Conservation (phyloP, 441 rosid genomes). For the Adansonia gregorii region DNA sequence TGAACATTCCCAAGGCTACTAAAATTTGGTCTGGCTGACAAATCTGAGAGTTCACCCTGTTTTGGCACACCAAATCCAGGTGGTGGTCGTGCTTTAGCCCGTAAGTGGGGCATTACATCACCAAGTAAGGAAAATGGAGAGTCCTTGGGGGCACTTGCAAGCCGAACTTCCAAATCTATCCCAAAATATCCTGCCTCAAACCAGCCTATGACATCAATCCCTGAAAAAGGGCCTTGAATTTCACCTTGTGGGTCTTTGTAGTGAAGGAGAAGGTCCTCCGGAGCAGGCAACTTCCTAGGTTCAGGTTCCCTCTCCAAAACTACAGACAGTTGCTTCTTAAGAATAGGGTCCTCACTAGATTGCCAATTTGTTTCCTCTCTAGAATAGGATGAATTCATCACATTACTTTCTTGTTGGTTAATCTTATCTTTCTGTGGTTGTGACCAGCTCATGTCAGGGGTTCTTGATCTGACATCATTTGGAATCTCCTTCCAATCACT, state of each 20-base stretch:
- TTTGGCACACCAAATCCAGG: conserved; percentile 83
- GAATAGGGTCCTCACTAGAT: conserved; percentile 57
- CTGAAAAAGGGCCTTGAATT: conserved; percentile 94
- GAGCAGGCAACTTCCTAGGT: conserved; percentile 60
- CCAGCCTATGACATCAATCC: conserved; percentile 96
- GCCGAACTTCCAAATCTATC: conserved; percentile 85
- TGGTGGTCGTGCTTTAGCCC: conserved; percentile 95
- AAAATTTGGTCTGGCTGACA: conserved; percentile 50
- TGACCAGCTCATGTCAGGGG: conserved; percentile 18
- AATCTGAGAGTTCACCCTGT: conserved; percentile 63
- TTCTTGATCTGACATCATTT: conserved; percentile 12
- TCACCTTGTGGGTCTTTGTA: conserved; percentile 98
- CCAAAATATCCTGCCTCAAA: conserved; percentile 98
- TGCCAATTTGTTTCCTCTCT: conserved; percentile 70
- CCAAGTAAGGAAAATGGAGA: conserved; percentile 79
- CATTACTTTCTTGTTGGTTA: conserved; percentile 52
- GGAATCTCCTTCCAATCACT: conserved; percentile 57
- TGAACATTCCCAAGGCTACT: conserved; percentile 55
- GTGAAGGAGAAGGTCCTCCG: conserved; percentile 74
- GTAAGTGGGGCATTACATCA: conserved; percentile 98
- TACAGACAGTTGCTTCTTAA: conserved; percentile 68
- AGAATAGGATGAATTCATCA: conserved; percentile 47
- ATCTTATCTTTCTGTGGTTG: conserved; percentile 45
- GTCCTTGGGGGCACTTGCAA: conserved; percentile 70
- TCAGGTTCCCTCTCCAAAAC: conserved; percentile 75